Evolutionary conservation across 2,329 filamentous ascomycete genomes (phyloP).

Genomic region (Hyphodiscus sp.): DNA sequence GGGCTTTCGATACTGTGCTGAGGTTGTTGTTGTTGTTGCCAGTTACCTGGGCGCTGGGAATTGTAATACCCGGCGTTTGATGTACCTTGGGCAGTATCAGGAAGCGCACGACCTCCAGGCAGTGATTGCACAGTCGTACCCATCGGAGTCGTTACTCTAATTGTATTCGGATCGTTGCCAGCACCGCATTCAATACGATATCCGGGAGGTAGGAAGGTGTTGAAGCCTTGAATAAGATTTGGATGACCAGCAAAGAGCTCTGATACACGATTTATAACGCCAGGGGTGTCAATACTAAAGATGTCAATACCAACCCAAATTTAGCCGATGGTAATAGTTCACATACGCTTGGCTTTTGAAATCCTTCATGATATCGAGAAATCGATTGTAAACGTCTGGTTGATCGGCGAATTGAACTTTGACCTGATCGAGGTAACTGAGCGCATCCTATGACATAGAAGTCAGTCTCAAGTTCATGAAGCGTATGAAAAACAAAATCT

Average conservation of each 20-base stretch:
- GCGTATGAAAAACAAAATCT: neutral
- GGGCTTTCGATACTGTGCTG: constrained; percentile 58
- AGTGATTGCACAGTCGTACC: constrained; percentile 95
- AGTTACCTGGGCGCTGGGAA: constrained; percentile 35
- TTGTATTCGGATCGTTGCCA: constrained; percentile 90
- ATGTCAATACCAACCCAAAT: constrained; percentile 24
- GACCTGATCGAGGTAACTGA: constrained; percentile 96
- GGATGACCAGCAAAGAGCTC: constrained; percentile 94
- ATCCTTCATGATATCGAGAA: constrained; percentile 99
- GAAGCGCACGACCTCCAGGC: constrained; percentile 42
- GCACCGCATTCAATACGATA: constrained; percentile 96
- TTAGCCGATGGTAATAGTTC: neutral
- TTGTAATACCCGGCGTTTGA: constrained; percentile 35
- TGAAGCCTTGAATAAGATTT: constrained; percentile 93
- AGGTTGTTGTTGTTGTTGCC: constrained; percentile 45
- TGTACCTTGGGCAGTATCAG: constrained; percentile 27
- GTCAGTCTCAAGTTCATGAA: constrained; percentile 7
- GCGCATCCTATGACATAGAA: constrained; percentile 52
- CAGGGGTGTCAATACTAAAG: constrained; percentile 82
- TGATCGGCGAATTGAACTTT: constrained; percentile 97
- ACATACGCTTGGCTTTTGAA: constrained; percentile 95
- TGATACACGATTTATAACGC: constrained; percentile 94
- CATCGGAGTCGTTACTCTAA: constrained; percentile 93
- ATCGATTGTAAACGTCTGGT: constrained; percentile 93
- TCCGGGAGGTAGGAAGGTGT: constrained; percentile 91